Evolutionary conservation across 1,284 basidiomycete species (phyloP).

Genomic region (Naganishia sp.): DNA sequence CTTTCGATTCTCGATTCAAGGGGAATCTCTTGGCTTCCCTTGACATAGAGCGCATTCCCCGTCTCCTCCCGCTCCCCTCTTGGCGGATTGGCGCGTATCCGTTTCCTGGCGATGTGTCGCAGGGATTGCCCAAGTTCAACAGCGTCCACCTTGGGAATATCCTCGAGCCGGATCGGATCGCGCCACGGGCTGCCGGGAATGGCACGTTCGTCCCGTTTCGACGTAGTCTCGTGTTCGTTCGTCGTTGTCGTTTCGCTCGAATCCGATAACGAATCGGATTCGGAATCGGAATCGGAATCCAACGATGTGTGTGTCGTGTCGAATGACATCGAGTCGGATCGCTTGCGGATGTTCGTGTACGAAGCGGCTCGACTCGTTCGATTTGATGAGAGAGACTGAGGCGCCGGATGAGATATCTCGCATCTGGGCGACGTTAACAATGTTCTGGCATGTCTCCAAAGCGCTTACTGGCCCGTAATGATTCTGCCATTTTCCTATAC

Average conservation of each 20-base stretch:
- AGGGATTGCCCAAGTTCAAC: conserved; percentile 8
- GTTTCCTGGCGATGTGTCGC: conserved; percentile 4
- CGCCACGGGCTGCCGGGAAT: conserved; percentile 25
- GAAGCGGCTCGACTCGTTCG: conserved; percentile 33
- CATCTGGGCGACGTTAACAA: conserved; percentile 44
- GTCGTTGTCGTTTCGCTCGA: neutral
- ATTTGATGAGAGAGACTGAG: conserved; percentile 35
- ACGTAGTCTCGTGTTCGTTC: conserved; percentile 1
- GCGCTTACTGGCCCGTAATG: conserved; percentile 77
- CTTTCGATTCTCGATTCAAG: conserved; percentile 68
- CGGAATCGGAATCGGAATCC: conserved; percentile 19
- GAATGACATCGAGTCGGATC: conserved; percentile 51
- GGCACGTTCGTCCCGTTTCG: neutral
- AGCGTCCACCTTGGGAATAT: conserved; percentile 3
- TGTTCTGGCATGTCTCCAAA: neutral
- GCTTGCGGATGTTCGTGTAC: conserved; percentile 41
- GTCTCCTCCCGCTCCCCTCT: conserved; percentile 53
- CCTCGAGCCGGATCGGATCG: conserved; percentile 8
- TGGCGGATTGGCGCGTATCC: neutral
- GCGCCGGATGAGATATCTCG: conserved; percentile 90
- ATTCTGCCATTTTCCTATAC: conserved; percentile 70
- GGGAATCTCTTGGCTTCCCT: conserved; percentile 60
- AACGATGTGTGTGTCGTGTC: conserved; percentile 44
- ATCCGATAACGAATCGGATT: neutral
- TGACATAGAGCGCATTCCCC: conserved; percentile 48